phyloP scores from a whole-genome alignment of 2,329 filamentous ascomycete genomes.

The Mariannaea sp. region DNA sequence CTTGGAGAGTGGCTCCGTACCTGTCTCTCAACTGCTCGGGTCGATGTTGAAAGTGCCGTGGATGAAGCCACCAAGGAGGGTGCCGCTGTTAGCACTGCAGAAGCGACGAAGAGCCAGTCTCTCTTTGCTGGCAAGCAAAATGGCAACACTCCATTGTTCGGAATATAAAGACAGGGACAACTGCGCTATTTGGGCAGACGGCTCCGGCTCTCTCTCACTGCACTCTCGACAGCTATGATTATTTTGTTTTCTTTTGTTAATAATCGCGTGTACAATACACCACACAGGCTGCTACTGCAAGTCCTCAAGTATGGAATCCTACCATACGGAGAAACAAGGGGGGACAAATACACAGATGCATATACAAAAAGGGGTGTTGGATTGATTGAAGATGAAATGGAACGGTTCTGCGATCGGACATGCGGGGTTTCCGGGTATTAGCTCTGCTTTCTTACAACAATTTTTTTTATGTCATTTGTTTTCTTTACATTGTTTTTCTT shows the following conservation, averaged over 20 bases:
- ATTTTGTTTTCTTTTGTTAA: slow-evolving; percentile 14
- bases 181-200: slow-evolving; percentile 17
- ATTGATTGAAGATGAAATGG: slow-evolving; percentile 20
- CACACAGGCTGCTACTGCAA: slow-evolving; percentile 1
- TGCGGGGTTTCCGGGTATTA: slow-evolving; percentile 2
- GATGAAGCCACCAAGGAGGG: slow-evolving; percentile 39
- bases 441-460: slow-evolving; percentile 3
- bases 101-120: slow-evolving; percentile 22
- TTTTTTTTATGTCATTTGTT: too few species aligned
- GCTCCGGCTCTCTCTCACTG: slow-evolving; percentile 20
- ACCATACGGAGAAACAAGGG: slow-evolving; percentile 12
- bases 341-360: slow-evolving; percentile 12
- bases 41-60: slow-evolving; percentile 40
- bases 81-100: slow-evolving; percentile 1
- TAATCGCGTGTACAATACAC: slow-evolving; percentile 22
- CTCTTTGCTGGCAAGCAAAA: slow-evolving; percentile 27
- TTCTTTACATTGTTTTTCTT: slow-evolving; percentile 9
- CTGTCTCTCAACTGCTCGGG: slow-evolving; percentile 46
- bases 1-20: slow-evolving; percentile 69
- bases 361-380: slow-evolving; percentile 24
- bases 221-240: neutral
- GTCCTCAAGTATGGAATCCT: neutral
- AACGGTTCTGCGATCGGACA: slow-evolving; percentile 10
- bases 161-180: slow-evolving; percentile 7
- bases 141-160: slow-evolving; percentile 15